phyloP scores from a whole-genome alignment of 495 filamentous ascomycete genomes.

The Penicillium ucsense region DNA sequence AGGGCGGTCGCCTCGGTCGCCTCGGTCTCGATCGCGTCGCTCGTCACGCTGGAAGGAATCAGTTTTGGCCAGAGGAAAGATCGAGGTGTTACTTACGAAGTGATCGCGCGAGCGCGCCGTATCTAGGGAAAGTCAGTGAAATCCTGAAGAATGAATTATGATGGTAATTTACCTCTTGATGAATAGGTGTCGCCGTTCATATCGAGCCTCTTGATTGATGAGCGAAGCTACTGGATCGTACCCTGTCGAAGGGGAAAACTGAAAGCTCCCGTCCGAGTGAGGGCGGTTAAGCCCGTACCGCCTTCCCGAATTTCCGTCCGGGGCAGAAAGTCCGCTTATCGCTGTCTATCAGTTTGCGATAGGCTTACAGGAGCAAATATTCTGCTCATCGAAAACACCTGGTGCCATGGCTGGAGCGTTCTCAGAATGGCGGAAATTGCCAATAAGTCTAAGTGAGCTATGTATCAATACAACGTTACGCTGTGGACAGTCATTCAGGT shows the following conservation, averaged over 20 bases:
- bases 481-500: constrained; percentile 86
- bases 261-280: constrained; percentile 6
- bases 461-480: constrained; percentile 86
- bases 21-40: constrained; percentile 39
- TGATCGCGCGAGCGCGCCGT: constrained; percentile 65
- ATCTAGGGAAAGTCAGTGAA: constrained; percentile 34
- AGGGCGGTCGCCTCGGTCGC: constrained; percentile 7
- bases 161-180: constrained; percentile 68
- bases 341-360: not conserved
- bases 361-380: not conserved
- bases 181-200: constrained; percentile 90
- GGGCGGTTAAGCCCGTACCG: constrained; percentile 17
- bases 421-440: constrained; percentile 71
- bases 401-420: constrained; percentile 19
- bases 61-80: constrained; percentile 18
- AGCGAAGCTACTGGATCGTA: constrained; percentile 7
- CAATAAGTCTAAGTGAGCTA: constrained; percentile 69
- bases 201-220: constrained; percentile 22
- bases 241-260: constrained; percentile 21
- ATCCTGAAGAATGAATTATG: not conserved
- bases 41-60: constrained; percentile 42
- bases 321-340: constrained; percentile 20
- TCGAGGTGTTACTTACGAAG: constrained; percentile 43
- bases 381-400: constrained; percentile 4
- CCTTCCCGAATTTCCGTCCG: constrained; percentile 4